Evolutionary conservation across 129 eudicot species (phyloP).

Genomic region (Ambrosia trifida): DNA sequence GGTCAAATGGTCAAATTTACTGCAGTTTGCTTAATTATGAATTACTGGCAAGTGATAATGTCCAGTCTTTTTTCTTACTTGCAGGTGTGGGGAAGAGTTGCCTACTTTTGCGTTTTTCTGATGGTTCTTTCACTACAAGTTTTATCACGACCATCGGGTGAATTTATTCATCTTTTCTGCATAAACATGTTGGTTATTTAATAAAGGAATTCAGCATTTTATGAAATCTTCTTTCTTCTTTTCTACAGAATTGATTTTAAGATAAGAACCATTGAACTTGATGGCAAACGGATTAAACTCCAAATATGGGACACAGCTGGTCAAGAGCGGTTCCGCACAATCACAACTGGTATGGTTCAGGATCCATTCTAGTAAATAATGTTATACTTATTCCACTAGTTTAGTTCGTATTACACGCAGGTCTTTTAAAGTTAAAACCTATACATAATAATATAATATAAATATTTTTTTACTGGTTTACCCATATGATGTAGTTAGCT

Average conservation of each 20-base stretch:
- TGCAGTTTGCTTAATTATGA: slow-evolving; percentile 1
- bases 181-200: background rate
- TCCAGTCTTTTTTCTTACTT: slow-evolving; percentile 18
- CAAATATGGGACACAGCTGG: slow-evolving; percentile 95
- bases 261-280: slow-evolving; percentile 80
- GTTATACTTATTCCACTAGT: background rate
- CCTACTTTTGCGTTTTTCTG: slow-evolving; percentile 68
- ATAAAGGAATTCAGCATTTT: background rate
- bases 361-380: slow-evolving; percentile 3
- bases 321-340: slow-evolving; percentile 77
- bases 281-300: slow-evolving; percentile 78
- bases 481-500: background rate
- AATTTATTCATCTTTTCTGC: slow-evolving; percentile 11
- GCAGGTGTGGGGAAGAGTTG: slow-evolving; percentile 83
- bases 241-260: slow-evolving; percentile 65
- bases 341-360: slow-evolving; percentile 59
- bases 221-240: background rate
- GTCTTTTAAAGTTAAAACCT: background rate
- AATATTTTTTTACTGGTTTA: background rate
- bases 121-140: slow-evolving; percentile 78
- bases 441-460: background rate
- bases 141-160: slow-evolving; percentile 71
- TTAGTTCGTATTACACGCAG: background rate
- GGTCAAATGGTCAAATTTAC: background rate
- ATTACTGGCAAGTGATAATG: background rate